Percentiles rank a stretch among this genome's conserved stretches.
Conservation (phyloP, 345 rosid species). For the Turnera subulata region DNA sequence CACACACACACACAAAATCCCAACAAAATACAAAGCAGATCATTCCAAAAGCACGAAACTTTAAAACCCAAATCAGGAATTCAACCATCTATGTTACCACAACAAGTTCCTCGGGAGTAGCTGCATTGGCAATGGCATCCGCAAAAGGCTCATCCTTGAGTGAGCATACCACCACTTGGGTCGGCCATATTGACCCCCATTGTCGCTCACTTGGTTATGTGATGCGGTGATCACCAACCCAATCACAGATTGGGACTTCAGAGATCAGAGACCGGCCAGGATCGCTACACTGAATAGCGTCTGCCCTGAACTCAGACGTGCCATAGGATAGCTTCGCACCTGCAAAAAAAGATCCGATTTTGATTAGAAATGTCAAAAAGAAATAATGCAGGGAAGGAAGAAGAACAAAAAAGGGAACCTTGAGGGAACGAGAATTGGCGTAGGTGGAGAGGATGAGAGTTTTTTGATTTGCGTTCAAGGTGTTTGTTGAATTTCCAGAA, state of each 20-base stretch:
- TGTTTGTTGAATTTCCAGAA: background rate
- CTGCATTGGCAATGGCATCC: conserved; percentile 66
- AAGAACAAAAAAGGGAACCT: conserved; percentile 20
- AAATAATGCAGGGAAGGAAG: too few relatives aligned
- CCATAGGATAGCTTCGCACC: conserved; percentile 75
- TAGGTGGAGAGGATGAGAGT: conserved; percentile 47
- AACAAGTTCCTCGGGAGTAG: conserved; percentile 47
- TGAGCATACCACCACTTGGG: conserved; percentile 82
- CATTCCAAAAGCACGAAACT: background rate
- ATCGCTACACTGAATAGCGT: conserved; percentile 79
- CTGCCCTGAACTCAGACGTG: conserved; percentile 85
- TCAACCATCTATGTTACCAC: conserved; percentile 23
- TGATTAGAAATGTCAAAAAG: background rate
- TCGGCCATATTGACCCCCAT: conserved; percentile 86
- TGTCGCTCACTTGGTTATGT: conserved; percentile 75
- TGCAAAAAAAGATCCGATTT: conserved; percentile 6
- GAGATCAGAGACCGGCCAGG: conserved; percentile 74
- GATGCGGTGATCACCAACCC: conserved; percentile 98
- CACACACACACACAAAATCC: background rate
- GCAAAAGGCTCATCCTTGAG: conserved; percentile 94
- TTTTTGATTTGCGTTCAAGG: conserved; percentile 56
- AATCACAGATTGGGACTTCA: conserved; percentile 53
- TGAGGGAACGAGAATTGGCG: conserved; percentile 52
- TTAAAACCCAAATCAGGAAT: background rate
- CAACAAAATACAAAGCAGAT: background rate